Conservation (phyloP, 176 grass and related monocot genomes). For the Areca catechu region DNA sequence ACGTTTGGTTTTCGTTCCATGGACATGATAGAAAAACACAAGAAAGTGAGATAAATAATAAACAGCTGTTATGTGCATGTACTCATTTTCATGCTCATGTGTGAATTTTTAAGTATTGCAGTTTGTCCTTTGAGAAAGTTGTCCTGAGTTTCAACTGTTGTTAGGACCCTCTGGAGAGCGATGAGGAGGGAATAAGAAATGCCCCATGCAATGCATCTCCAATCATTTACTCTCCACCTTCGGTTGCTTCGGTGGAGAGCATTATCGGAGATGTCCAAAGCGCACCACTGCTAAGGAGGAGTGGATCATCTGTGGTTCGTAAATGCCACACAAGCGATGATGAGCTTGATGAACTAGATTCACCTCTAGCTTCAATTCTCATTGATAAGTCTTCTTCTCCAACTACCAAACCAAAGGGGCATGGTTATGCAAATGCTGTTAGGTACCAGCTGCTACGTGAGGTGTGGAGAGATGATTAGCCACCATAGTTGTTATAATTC, state of each 20-base stretch:
- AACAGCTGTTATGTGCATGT: too few relatives aligned
- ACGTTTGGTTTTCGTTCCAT: too few relatives aligned
- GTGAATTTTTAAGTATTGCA: too few relatives aligned
- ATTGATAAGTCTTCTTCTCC: conserved; percentile 24
- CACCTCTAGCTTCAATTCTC: conserved; percentile 57
- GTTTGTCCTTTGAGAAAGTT: neutral
- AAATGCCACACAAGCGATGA: conserved; percentile 88
- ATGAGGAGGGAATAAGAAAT: conserved; percentile 30
- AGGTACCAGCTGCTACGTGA: conserved; percentile 81
- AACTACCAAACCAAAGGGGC: conserved; percentile 36
- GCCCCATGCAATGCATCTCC: conserved; percentile 51
- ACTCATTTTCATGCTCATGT: too few relatives aligned
- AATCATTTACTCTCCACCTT: conserved; percentile 48
- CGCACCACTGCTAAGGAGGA: conserved; percentile 9
- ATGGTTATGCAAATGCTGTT: conserved; percentile 26
- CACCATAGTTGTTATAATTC: too few relatives aligned
- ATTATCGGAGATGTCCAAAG: conserved; percentile 57
- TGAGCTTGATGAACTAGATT: conserved; percentile 80
- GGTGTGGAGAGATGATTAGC: conserved; percentile 62
- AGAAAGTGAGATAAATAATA: too few relatives aligned
- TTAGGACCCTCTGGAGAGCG: conserved; percentile 56
- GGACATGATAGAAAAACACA: too few relatives aligned
- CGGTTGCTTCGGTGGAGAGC: conserved; percentile 45
- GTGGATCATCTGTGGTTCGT: conserved; percentile 50
- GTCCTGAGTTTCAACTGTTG: conserved; percentile 7